phyloP scores from a whole-genome alignment of 768 basidiomycete genomes.

The Boletus rubropictus region DNA sequence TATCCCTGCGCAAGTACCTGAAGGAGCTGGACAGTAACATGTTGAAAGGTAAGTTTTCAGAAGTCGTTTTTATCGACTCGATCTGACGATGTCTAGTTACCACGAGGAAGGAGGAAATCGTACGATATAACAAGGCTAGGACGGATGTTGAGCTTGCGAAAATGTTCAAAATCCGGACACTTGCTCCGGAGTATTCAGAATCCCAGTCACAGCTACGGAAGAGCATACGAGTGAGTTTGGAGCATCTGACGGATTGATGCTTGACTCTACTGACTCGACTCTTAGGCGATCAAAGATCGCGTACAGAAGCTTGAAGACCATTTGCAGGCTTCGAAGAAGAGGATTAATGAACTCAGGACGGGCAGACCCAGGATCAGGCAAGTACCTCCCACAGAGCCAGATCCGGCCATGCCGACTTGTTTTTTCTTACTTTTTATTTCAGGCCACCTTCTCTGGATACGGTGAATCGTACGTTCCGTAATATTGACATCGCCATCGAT shows the following conservation, averaged over 20 bases:
- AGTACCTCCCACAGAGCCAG: conserved; percentile 15
- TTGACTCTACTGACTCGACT: conserved; percentile 7
- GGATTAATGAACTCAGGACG: conserved; percentile 52
- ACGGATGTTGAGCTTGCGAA: conserved; percentile 75
- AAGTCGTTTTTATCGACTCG: background rate
- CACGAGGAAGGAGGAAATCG: conserved; percentile 78
- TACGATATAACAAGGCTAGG: conserved; percentile 71
- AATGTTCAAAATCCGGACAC: conserved; percentile 63
- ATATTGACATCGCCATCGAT: conserved; percentile 69
- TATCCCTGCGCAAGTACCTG: conserved; percentile 37
- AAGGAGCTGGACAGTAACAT: conserved; percentile 59
- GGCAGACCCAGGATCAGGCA: conserved; percentile 62
- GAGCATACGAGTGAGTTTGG: conserved; percentile 54
- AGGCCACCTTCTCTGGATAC: conserved; percentile 85
- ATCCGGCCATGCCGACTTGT: background rate
- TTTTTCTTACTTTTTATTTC: conserved; percentile 5
- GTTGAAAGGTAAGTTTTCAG: conserved; percentile 50
- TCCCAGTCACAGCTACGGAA: conserved; percentile 72
- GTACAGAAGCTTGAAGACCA: conserved; percentile 76
- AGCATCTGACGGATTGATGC: background rate
- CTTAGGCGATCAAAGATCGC: conserved; percentile 62
- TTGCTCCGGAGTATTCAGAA: conserved; percentile 87
- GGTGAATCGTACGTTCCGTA: conserved; percentile 74
- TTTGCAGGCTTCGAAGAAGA: conserved; percentile 64
- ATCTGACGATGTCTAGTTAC: conserved; percentile 44